Evolutionary conservation across 352 stramenopile species (phyloP).

Genomic region (Aphanomyces stellatus): DNA sequence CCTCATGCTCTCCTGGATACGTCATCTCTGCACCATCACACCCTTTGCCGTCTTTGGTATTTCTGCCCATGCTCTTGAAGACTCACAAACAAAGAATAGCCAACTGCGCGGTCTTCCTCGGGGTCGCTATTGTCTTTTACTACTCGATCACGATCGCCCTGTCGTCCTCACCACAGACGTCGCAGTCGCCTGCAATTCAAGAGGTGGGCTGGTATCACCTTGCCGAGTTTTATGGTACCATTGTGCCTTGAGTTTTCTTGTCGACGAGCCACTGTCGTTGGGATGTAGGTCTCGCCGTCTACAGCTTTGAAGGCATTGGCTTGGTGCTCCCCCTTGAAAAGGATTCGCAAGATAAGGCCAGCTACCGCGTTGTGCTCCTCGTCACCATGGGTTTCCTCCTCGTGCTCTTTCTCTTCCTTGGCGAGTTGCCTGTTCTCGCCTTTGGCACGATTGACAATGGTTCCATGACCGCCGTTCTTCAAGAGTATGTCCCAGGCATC

Average conservation of each 20-base stretch:
- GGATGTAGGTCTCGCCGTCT: slow-evolving; percentile 48
- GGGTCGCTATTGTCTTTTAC: slow-evolving; percentile 76
- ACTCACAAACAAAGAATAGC: too few species aligned
- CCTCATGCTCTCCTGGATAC: slow-evolving; percentile 66
- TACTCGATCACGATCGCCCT: slow-evolving; percentile 58
- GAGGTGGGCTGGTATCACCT: slow-evolving; percentile 34
- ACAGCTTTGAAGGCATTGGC: slow-evolving; percentile 74
- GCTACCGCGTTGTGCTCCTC: slow-evolving; percentile 49
- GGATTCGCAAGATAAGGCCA: slow-evolving; percentile 46
- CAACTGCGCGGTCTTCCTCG: slow-evolving; percentile 50
- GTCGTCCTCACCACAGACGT: slow-evolving; percentile 27
- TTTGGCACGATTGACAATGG: slow-evolving; percentile 64
- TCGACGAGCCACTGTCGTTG: too few species aligned
- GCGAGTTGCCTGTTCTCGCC: slow-evolving; percentile 52
- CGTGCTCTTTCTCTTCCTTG: slow-evolving; percentile 67
- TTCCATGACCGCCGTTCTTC: slow-evolving; percentile 72
- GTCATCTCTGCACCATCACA: slow-evolving; percentile 59
- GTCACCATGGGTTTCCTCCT: slow-evolving; percentile 59
- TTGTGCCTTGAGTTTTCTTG: background rate
- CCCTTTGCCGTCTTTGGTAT: slow-evolving; percentile 61
- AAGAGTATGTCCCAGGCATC: slow-evolving; percentile 59
- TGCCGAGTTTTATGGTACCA: slow-evolving; percentile 53
- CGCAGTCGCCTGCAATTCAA: slow-evolving; percentile 19
- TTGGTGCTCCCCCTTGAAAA: slow-evolving; percentile 73
- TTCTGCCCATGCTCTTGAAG: too few species aligned